Base-by-base conservation (phyloP, 805 yeast genomes). In the Metschnikowia vanudenii region DNA sequence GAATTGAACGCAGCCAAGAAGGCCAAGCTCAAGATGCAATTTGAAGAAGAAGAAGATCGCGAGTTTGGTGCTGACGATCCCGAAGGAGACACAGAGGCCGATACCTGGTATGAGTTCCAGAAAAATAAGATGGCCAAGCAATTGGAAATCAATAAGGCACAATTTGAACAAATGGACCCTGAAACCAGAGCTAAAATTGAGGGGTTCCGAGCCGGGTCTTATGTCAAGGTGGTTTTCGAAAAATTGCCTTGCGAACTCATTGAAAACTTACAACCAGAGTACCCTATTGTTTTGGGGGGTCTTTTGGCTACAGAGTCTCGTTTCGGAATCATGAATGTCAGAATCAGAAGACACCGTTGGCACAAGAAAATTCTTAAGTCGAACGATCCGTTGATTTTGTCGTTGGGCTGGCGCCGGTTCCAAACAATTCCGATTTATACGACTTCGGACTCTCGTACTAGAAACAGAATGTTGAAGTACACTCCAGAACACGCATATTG, bases 401-500 rank as follows among this genome's bases (percentile, higher is more conserved):
- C 98, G 0, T 70, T 94, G 36, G 99, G 99, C 32, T 94, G 99
- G 99, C 82, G 99, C 73, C 78, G 99, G 66, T 95, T 94, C 73
- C 99, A 94, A 68, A 91, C 99, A 0, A 71, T 92, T 45, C 99
- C 99, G 8, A 78, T 94, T 20, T 94, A 91, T 65, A 91, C 99
- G 3, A 94, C 99, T 0, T 82, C 96, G 6, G 99, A 94, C 67
- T 94, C 99, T 6, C 79, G 99, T 70, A 94, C 99, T 12, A 81
- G 99, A 74, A 92, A 91, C 61, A 85, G 99, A 72, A 88, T 94
- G 97, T 78, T 94, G 69, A 94, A 94, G 64, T 94, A 94, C 65
- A 94, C 99, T 0, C 99, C 99, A 7, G 99, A 94, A 62, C 99
- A 94, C 67, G 88, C 97, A 19, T 92, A 86, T 64, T 94, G 99